phyloP scores from a whole-genome alignment of 768 basidiomycete genomes.

The Tephrocybe sp. region DNA sequence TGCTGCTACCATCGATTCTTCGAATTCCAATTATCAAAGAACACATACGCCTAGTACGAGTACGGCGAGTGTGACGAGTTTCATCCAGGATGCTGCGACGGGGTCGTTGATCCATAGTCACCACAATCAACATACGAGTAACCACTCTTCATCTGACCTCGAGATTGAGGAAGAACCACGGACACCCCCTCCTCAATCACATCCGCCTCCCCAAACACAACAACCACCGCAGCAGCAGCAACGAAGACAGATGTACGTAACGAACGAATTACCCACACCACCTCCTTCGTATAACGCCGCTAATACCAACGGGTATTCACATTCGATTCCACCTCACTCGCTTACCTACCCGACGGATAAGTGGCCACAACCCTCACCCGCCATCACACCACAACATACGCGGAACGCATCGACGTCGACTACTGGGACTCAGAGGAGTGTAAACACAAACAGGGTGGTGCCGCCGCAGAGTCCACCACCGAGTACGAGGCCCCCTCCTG shows the following conservation, averaged over 20 bases:
- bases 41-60: conserved; percentile 16
- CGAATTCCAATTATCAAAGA: no score
- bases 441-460: neutral
- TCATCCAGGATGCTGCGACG: conserved; percentile 7
- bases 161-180: neutral
- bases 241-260: conserved; percentile 38
- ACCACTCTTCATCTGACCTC: no score
- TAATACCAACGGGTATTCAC: no score
- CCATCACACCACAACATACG: neutral
- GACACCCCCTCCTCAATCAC: neutral
- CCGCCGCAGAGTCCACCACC: neutral
- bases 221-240: conserved; percentile 11
- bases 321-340: no score
- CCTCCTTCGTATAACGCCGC: conserved; percentile 43
- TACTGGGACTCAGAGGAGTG: no score
- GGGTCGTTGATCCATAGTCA: no score
- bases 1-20: no score
- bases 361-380: no score
- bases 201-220: neutral
- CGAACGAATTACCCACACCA: conserved; percentile 34
- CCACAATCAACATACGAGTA: no score
- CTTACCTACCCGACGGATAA: no score
- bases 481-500: neutral
- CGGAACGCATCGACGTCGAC: neutral
- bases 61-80: conserved; percentile 9